Evolutionary conservation across 345 rosid species (phyloP), one percentile per base, ranked within the genome.

Genomic region (Dimocarpus longan): DNA sequence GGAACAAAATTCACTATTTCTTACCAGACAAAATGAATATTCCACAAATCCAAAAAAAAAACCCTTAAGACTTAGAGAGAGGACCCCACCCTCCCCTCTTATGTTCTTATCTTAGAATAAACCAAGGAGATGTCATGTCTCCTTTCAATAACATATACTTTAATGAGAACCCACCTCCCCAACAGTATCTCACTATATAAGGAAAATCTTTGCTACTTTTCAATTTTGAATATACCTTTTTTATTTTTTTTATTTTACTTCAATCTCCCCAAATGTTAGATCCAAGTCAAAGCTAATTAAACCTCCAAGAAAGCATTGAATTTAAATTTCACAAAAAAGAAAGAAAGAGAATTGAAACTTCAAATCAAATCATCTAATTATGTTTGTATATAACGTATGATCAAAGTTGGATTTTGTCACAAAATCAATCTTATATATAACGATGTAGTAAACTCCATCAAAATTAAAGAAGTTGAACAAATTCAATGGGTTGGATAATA

Each of bases 151-250:
- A 74, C 50, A 73, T 68, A 76, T 73, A 78, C 79, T 73, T 78
- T 75, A 66, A 21, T 69, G 48, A 57, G 26, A 67, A 48, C 28
- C 67, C 66, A 48, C 12, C 52, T 64, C 50, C 57, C 13, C 56
- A 82, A 77, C 59, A 50, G 56, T 50, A 68, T 68, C 48, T 71
- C 77, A 76, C 80, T 68, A 52, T 79, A 50, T 73, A 26, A 11
- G 66, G 67, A 68, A 80, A 83, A 86, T 84, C 82, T 73, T 72
- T 42, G 70, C 83, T 71, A 77, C 85, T 86, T 86, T 87, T 78
- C 70, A 76, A 79, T 83, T 90, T 83, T 84, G 82, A 82, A 84
- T 90, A 83, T 87, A 80, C 82, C 78, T 68, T 75, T 57, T 12
- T 74, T n/a, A n/a, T 74, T 46, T 21, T 13, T 57, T 32, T 32